phyloP scores from a whole-genome alignment of 345 rosid species.

The Erodium maritimum region DNA sequence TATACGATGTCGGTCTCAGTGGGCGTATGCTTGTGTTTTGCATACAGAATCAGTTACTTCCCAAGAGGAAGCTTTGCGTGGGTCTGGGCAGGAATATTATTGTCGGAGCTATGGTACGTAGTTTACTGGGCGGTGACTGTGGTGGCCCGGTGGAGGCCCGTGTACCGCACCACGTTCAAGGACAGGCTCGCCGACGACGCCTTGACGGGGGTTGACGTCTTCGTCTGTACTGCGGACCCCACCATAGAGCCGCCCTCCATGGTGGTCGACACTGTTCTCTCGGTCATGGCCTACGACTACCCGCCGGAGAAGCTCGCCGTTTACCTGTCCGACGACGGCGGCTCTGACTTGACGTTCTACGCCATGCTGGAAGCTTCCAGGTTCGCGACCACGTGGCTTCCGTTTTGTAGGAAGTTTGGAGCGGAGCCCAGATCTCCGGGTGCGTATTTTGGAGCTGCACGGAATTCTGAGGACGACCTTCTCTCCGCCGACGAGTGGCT shows the following conservation, averaged over 20 bases:
- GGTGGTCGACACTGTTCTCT: slow-evolving; percentile 29
- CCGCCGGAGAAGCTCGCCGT: slow-evolving; percentile 23
- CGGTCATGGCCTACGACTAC: slow-evolving; percentile 24
- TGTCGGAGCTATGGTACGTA: slow-evolving; percentile 35
- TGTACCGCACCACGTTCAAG: slow-evolving; percentile 19
- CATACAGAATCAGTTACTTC: slow-evolving; percentile 18
- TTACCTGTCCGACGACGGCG: slow-evolving; percentile 35
- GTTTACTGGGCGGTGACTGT: slow-evolving; percentile 41
- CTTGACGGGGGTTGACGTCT: slow-evolving; percentile 24
- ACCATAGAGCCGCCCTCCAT: slow-evolving; percentile 26
- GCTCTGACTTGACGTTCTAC: slow-evolving; percentile 27
- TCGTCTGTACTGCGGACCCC: slow-evolving; percentile 38
- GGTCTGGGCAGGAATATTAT: slow-evolving; percentile 34
- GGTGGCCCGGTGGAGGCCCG: slow-evolving; percentile 33
- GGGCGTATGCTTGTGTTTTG: slow-evolving; percentile 27
- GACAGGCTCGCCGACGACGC: slow-evolving; percentile 21
- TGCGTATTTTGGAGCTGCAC: slow-evolving; percentile 14
- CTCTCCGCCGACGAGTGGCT: neutral
- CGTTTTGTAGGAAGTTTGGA: slow-evolving; percentile 20
- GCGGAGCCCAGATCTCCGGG: slow-evolving; percentile 20
- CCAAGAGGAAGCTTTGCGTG: slow-evolving; percentile 18
- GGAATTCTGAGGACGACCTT: neutral
- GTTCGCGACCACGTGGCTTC: slow-evolving; percentile 28
- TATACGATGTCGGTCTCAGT: slow-evolving; percentile 4
- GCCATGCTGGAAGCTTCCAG: slow-evolving; percentile 27